Base-by-base conservation (phyloP, 2,329 filamentous ascomycete genomes). In the Colletotrichum viniferum region DNA sequence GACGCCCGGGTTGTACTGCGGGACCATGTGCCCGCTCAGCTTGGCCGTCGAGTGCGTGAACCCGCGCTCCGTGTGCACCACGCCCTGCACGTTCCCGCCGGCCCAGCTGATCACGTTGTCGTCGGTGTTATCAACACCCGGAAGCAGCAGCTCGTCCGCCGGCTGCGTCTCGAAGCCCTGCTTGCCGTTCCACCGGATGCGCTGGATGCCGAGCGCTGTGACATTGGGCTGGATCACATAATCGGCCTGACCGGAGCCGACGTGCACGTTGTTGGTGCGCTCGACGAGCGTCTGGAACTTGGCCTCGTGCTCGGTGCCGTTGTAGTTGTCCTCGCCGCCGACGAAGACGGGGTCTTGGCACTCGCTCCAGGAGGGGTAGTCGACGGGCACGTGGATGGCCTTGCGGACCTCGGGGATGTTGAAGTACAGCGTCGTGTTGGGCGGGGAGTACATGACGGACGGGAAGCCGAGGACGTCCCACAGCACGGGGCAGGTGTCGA, bases 141-240 rank as follows among this genome's bases (percentile, higher is more conserved):
- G 94, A 0, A 96, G 92, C 81, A 90, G 94, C 81, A 95, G 92
- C 3, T 92, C 91, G 66, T 91, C 88, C 2, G 81, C 81, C 0
- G 94, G 94, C 1, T 84, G 82, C 2, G 83, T 81, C 78, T 92
- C 89, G 87, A 96, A 96, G 0, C 94, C 94, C 64, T 94, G 91
- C 61, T 87, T 82, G 7, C 94, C 94, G 74, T 91, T 91, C 92
- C 92, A 96, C 0, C 93, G 95, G 92, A 96, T 95, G 85, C 96
- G 95, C 81, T 96, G 94, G 76, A 96, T 92, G 1, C 89, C 89
- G 13, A 95, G 86, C 2, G 96, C 86, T 0, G 94, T 94, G 18
- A 94, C 94, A 81, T 94, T 94, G 79, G 88, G 86, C 30, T 93
- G 86, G 14, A 95, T 87, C 76, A 94, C 88, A 81, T 89, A 94